Evolutionary conservation across 2,329 filamentous ascomycete genomes (phyloP), one percentile per base, ranked within the genome.

Genomic region (Xylariales sp.): DNA sequence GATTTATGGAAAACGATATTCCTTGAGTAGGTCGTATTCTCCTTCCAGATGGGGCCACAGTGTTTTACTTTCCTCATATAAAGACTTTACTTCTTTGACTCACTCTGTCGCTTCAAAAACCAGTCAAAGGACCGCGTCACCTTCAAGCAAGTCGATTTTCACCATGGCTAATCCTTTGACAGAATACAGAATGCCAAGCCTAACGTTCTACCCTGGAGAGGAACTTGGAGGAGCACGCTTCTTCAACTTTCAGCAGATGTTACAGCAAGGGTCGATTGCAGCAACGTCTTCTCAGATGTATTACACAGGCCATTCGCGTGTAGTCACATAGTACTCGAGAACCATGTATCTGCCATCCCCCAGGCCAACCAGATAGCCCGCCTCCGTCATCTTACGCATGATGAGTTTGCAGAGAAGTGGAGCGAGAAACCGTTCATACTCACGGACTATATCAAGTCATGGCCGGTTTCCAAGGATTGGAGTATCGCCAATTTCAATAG

Each of bases 261-360:
- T 43, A 70, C 76, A 35, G 72, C 79, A 27, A 69, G 64, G 10
- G 68, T 95, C 25, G 75, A 85, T 51, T 95, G 90, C 64, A 74
- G 74, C 38, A 79, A 82, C 53, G 80, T 97, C 38, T 97, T 87
- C 62, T 96, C 91, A 11, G 91, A 98, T 63, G 82, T 86, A 6
- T 73, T 97, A 18, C 88, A 96, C 62, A 80, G 90, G 8, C 91
- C 91, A 0, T 97, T 94, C 61, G 84, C 87, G 51, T 97, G 91
- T 67, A 85, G 88, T 33, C 80, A 95, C 57, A 81, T 89, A 20
- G 64, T 76, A 2, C 66, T 95, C 29, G 61, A 68, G 5, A 76
- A 78, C 2, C 95, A 84, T 59, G 74, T 80, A 7, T 70, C 71
- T 18, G 78, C 76, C 38, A 95, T 96, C 27, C 89, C 90, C 2